Evolutionary conservation across 371 early-diverging fungal genomes (phyloP), one percentile per base, ranked within the genome.

Genomic region (Rhizomucor pusillus): DNA sequence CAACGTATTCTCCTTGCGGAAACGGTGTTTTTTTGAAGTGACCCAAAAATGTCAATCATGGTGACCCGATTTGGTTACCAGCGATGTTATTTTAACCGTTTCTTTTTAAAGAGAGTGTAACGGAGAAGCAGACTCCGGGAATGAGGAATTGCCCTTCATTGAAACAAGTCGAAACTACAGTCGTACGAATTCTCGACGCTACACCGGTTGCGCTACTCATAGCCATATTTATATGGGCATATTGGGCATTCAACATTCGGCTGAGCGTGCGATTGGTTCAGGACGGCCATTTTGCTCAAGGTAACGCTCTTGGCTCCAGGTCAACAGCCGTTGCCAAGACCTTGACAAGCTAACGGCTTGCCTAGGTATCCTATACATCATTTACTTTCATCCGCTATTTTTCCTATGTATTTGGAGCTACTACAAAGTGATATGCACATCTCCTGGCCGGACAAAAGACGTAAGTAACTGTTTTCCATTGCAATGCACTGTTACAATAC

Each of bases 341-440:
- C 46, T 46, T 34, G 20, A 43, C 34, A 16, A 20, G 43, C 18
- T 13, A 14, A 44, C 24, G 24, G 37, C 19, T 6, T 43, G 14
- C 18, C 35, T 23, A 39, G 76, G 66, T 11, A 25, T 52, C 11
- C 33, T 71, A 7, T 74, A 74, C 35, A 60, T 67, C 23, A 5
- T 71, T 10, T 59, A 73, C 34, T 73, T 67, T 47, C 61, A 73
- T 12, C 69, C 71, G 1, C 18, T 73, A 5, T 71, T 71, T 43
- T 45, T 71, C n/a, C 41, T 77, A 25, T 63, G 60, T 22, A 53
- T 69, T 29, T 80, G 77, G 77, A 61, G 66, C 50, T 80, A 69
- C 51, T 71, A 63, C 51, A 62, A 62, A 29, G 65, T 65, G 1
- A 66, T 68, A 11, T 47, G 48, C 5, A 76, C 74, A 3, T 63